phyloP scores from a whole-genome alignment of 148 eudicot species.

The Rhododendron kiyosumense region DNA sequence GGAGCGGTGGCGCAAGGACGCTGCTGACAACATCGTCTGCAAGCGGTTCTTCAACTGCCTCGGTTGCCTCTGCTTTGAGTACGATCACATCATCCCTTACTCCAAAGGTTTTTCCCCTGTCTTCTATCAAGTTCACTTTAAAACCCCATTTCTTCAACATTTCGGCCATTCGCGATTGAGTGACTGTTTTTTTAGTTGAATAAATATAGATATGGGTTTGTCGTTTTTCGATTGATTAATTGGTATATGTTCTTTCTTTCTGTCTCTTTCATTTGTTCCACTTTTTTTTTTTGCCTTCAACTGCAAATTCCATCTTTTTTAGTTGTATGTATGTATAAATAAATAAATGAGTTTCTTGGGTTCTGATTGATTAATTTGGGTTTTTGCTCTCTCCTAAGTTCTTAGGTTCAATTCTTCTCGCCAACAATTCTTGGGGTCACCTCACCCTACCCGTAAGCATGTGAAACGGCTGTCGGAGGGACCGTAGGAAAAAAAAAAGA shows the following conservation, averaged over 20 bases:
- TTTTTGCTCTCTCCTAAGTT: too few relatives aligned
- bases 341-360: not conserved
- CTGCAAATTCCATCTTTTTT: not conserved
- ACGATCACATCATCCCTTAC: slow-evolving; percentile 83
- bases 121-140: not conserved
- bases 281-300: not conserved
- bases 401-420: too few relatives aligned
- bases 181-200: not conserved
- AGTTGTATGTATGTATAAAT: too few relatives aligned
- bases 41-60: slow-evolving; percentile 79
- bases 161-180: not conserved
- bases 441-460: too few relatives aligned
- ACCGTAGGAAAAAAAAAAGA: too few relatives aligned
- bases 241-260: not conserved
- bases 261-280: not conserved
- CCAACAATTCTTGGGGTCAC: too few relatives aligned
- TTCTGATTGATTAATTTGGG: not conserved
- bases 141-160: not conserved
- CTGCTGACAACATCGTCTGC: slow-evolving; percentile 87
- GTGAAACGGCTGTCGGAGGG: too few relatives aligned
- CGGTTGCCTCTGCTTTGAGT: slow-evolving; percentile 95
- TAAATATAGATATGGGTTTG: not conserved
- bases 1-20: slow-evolving; percentile 88
- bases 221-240: not conserved
- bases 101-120: slow-evolving; percentile 63